These are phyloP conservation scores for Nakazawaea laoshanensis DNA, from an alignment of 805 yeast genomes.

Conservation along the genomic window DNA sequence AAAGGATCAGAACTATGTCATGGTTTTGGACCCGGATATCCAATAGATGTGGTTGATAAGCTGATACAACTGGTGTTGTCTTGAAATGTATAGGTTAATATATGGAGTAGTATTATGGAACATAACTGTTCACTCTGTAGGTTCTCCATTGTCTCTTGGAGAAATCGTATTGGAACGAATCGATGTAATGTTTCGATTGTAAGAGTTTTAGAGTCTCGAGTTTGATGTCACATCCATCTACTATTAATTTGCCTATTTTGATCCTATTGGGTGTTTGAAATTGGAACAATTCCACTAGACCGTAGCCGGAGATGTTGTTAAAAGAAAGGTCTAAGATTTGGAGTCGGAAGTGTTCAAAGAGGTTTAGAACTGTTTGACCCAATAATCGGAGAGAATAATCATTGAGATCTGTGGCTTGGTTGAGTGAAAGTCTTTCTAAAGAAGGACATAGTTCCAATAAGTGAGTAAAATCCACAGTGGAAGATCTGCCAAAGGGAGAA, in stretches of 20 bases:
- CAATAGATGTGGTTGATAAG: conserved; percentile 32
- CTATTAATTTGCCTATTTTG: conserved; percentile 1
- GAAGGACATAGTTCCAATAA: conserved; percentile 5
- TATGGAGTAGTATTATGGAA: not conserved
- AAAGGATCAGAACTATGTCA: conserved; percentile 71
- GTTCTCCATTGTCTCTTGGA: conserved; percentile 2
- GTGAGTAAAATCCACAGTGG: conserved; percentile 1
- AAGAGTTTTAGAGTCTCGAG: conserved; percentile 4
- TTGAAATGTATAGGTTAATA: not conserved
- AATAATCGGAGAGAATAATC: conserved; percentile 7
- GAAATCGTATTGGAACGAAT: conserved; percentile 1
- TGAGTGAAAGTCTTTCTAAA: conserved; percentile 1
- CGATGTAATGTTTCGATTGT: not conserved
- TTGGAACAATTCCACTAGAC: conserved; percentile 9
- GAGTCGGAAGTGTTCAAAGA: conserved; percentile 2
- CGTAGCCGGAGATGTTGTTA: conserved; percentile 10
- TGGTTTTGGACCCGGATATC: conserved; percentile 70
- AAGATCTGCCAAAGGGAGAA: conserved; percentile 1
- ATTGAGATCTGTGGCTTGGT: conserved; percentile 5
- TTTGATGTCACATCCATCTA: conserved; percentile 9
- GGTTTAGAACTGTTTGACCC: not conserved
- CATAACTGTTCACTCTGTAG: conserved; percentile 4
- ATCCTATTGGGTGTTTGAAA: conserved; percentile 1
- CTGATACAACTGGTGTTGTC: conserved; percentile 15
- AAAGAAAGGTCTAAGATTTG: conserved; percentile 3